These are phyloP conservation scores for Talaromyces trachyspermus DNA, from an alignment of 495 filamentous ascomycete species.

Conservation along the genomic window DNA sequence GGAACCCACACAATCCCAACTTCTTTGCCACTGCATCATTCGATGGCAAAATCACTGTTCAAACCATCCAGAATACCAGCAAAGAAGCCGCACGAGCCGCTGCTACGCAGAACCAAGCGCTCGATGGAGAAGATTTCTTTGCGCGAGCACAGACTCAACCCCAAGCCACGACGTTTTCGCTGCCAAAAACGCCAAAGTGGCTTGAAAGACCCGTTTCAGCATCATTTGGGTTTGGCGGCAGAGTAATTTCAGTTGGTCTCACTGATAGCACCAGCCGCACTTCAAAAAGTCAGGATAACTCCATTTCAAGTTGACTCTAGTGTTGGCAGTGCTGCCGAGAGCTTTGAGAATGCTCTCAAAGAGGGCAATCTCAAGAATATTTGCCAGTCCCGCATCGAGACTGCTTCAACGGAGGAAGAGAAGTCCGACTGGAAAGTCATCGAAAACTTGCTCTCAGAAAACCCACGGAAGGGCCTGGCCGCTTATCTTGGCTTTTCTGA, in stretches of 20 bases:
- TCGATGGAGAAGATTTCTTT: slow-evolving; percentile 96
- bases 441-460: slow-evolving; percentile 73
- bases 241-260: slow-evolving; percentile 72
- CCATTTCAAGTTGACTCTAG: slow-evolving; percentile 81
- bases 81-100: slow-evolving; percentile 40
- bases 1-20: slow-evolving; percentile 87
- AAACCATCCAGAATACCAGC: slow-evolving; percentile 84
- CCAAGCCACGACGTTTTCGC: slow-evolving; percentile 78
- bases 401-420: slow-evolving; percentile 76
- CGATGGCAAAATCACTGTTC: slow-evolving; percentile 87
- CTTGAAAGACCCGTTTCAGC: slow-evolving; percentile 76
- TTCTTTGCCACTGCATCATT: slow-evolving; percentile 93
- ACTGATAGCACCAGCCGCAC: slow-evolving; percentile 52
- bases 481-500: slow-evolving; percentile 82
- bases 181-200: slow-evolving; percentile 86
- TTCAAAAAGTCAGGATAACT: slow-evolving; percentile 76
- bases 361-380: slow-evolving; percentile 70
- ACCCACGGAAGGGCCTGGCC: slow-evolving; percentile 71
- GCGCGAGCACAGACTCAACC: slow-evolving; percentile 84
- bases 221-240: slow-evolving; percentile 94
- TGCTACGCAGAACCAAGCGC: slow-evolving; percentile 53
- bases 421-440: slow-evolving; percentile 94
- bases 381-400: slow-evolving; percentile 67
- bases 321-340: slow-evolving; percentile 74
- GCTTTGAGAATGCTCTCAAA: slow-evolving; percentile 77